Evolutionary conservation across 257 asterid species (phyloP), one percentile per base, ranked within the genome.

Genomic region (Coffea eugenioides): DNA sequence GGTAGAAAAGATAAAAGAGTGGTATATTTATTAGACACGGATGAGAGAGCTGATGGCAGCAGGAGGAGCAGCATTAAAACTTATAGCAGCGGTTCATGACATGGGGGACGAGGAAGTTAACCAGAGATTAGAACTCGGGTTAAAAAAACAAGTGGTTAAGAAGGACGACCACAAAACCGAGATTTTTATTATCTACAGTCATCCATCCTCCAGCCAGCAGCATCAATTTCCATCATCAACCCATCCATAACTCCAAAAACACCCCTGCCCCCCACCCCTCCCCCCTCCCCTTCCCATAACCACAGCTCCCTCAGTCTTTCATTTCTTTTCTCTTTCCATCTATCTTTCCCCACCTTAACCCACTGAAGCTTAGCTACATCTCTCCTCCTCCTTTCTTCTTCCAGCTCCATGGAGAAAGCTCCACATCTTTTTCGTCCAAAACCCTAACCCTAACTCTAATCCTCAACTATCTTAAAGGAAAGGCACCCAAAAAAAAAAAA

Each of bases 111-210:
- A 61, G 81, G 46, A 73, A 75, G 83, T 83, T 84, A 85, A 89
- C 92, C 89, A 85, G 46, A 78, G 89, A 88, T 90, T 89, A 88
- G 81, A 90, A 86, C 87, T 56, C 59, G 9, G 86, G 91, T 88
- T 83, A 84, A 84, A 76, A 80, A 34, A 79, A 80, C 72, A 80
- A 82, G 82, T 86, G 90, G 97, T 89, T 89, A 90, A 89, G 80
- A 83, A 91, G 87, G 72, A 81, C 87, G 85, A 87, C 94, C 95
- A 90, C 94, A 90, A 71, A 90, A 83, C 81, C 82, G 75, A 85
- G 91, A 51, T 86, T 87, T 85, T 85, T 87, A 83, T 89, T 87
- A 86, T 89, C 92, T 83, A 82, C 92, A 83, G 83, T 85, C 83
- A 45, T 11, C 18, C 61, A 54, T 56, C 52, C 10, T 1, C 12